phyloP scores from a whole-genome alignment of 768 basidiomycete genomes.

The Chalciporus pseudorubinellus region DNA sequence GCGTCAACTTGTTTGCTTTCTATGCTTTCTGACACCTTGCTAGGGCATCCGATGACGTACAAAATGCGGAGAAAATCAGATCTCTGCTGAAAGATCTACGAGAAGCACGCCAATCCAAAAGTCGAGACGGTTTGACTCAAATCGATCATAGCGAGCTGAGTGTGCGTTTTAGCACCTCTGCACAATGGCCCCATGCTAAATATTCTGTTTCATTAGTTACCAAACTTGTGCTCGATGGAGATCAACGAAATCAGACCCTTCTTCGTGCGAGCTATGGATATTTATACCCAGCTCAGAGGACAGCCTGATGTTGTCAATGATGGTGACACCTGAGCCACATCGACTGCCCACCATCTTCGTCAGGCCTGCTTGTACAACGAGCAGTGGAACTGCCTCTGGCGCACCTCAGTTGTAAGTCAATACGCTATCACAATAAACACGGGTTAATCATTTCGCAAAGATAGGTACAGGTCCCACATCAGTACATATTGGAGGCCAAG shows the following conservation, averaged over 20 bases:
- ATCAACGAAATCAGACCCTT: slow-evolving; percentile 93
- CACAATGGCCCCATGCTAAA: slow-evolving; percentile 1
- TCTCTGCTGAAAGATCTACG: slow-evolving; percentile 91
- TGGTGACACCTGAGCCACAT: slow-evolving; percentile 1
- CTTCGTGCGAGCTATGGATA: slow-evolving; percentile 78
- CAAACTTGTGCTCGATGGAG: slow-evolving; percentile 86
- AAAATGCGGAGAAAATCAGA: slow-evolving; percentile 79
- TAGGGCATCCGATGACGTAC: slow-evolving; percentile 89
- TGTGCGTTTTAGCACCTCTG: slow-evolving; percentile 43
- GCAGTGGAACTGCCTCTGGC: not conserved
- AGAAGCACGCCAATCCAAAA: slow-evolving; percentile 93
- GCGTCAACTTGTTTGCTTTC: not conserved
- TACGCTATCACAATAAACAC: not conserved
- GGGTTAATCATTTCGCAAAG: not conserved
- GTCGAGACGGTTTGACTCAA: slow-evolving; percentile 76
- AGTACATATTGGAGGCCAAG: not conserved
- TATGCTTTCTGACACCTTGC: not conserved
- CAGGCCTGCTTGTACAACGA: not conserved
- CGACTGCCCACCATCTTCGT: slow-evolving; percentile 1
- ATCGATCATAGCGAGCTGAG: slow-evolving; percentile 81
- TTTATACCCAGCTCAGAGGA: slow-evolving; percentile 56
- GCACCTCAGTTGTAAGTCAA: slow-evolving; percentile 1
- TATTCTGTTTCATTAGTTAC: slow-evolving; percentile 47
- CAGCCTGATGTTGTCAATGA: slow-evolving; percentile 11
- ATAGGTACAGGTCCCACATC: not conserved